phyloP scores from a whole-genome alignment of 352 stramenopile genomes.

The Phytophthora foliorum region DNA sequence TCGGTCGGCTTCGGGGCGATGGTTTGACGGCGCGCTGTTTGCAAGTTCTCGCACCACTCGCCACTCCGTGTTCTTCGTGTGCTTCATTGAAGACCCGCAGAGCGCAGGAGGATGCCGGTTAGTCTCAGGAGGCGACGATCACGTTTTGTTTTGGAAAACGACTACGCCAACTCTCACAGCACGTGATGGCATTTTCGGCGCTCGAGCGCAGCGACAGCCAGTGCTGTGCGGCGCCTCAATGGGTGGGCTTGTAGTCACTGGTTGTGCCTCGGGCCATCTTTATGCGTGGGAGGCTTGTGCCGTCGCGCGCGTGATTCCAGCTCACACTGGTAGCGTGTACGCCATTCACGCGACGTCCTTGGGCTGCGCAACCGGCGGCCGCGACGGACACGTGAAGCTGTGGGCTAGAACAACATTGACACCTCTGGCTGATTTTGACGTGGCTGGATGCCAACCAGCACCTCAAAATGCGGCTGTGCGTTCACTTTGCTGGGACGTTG shows the following conservation, averaged over 20 bases:
- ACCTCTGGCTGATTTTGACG: constrained; percentile 71
- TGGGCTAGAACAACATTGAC: constrained; percentile 59
- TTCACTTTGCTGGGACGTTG: constrained; percentile 73
- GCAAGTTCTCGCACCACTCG: constrained; percentile 60
- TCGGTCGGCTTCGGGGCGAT: constrained; percentile 60
- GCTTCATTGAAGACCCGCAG: constrained; percentile 67
- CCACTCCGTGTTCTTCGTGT: constrained; percentile 66
- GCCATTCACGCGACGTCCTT: constrained; percentile 62
- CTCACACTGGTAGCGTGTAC: constrained; percentile 76
- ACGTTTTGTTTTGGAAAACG: constrained; percentile 81
- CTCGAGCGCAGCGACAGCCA: constrained; percentile 62
- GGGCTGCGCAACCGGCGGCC: constrained; percentile 67
- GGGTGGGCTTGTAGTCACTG: constrained; percentile 61
- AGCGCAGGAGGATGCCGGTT: constrained; percentile 56
- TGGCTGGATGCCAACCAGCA: constrained; percentile 62
- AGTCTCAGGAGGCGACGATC: constrained; percentile 70
- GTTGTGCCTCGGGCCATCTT: constrained; percentile 70
- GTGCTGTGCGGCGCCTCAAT: constrained; percentile 73
- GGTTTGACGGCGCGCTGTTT: constrained; percentile 72
- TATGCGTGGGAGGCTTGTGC: constrained; percentile 79
- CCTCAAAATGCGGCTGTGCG: constrained; percentile 55
- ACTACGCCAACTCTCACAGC: constrained; percentile 57
- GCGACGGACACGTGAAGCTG: constrained; percentile 78
- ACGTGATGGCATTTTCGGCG: constrained; percentile 71
- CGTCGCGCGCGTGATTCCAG: constrained; percentile 66